Base-by-base conservation (phyloP, 192 early-diverging fungal species). In the Coemansia sp. region DNA sequence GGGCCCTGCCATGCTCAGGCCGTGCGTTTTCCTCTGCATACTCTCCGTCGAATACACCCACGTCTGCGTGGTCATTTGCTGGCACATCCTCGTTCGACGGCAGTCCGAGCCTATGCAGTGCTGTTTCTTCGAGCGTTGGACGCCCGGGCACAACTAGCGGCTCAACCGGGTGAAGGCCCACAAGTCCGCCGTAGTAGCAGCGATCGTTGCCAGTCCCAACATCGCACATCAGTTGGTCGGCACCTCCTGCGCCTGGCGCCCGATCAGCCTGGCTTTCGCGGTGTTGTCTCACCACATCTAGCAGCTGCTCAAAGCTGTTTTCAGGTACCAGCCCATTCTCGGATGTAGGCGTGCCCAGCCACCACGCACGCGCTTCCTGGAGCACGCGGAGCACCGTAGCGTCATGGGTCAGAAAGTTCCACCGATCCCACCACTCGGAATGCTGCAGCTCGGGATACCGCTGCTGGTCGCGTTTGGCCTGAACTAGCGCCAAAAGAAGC, bases 371-470 rank as follows among this genome's bases (percentile, higher is more conserved):
- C 16, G 79, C 79, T 38, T 82, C 75, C 51, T 74, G 79, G 40
- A 82, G 54, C 7, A 82, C 75, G 10, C 79, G 71, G 22, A 76
- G 71, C 22, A 82, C 77, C 20, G 67, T 55, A 14, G 74, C 66
- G 64, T 77, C 83, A 43, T 68, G 70, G 0, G 77, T 72, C 62
- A 81, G 45, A 50, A 79, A 84, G 17, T 55, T 54, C 75, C 79
- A 81, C 32, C 83, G 77, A 7, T 76, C 72, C 83, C 71, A 85
- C 73, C 71, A 85, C 46, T 69, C 67, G 48, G 65, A 39, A 22
- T 55, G 65, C 70, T 74, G 69, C 25, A 85, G 57, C 43, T 56
- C 79, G n/a, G 80, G 64, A 49, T 86, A 81, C 32, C 79, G 67
- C 7, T 75, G 72, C 62, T 75, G 75, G 42, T 73, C 32, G 46